Evolutionary conservation across 768 basidiomycete species (phyloP), one percentile per base, ranked within the genome.

Genomic region (Podaxis sp.): DNA sequence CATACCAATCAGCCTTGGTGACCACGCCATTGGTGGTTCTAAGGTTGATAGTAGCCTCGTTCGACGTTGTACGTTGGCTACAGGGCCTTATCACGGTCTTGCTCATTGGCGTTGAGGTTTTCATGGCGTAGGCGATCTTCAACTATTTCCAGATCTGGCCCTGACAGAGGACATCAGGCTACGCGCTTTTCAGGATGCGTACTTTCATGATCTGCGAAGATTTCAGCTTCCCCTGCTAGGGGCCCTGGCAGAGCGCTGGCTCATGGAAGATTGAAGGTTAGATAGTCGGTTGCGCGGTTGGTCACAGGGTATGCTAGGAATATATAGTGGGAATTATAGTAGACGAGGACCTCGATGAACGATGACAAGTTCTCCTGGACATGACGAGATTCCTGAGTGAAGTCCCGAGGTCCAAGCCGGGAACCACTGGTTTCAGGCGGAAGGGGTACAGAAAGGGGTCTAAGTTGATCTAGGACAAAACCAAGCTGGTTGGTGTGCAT

Each of bases 1-100:
- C 89, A 33, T 92, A 92, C 69, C 91, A 92, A 74, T 90, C 90
- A 11, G 90, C 88, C 3, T 77, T 93, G 12, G 72, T 90, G 47
- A 85, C 85, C 4, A 84, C 85, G 0, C 90, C 90, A 5, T 72
- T 90, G 9, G 67, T 90, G 37, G 52, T 85, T 25, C 64, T 88
- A 37, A 77, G 85, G 60, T 78, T 91, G 63, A 67, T 88, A 66
- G 76, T 79, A 38, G 80, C 85, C 22, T 68, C 88, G 6, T 69
- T 86, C 25, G 80, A 77, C 40, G 79, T 87, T 64, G 33, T 33
- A 9, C 8, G 8, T 33, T 33, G 33, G 33, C 8, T 33, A 33
- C 9, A 8, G 33, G 33, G 33, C 8, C 9, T 9, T 33, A 9
- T 33, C 2, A 33, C 33, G 33, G 33, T 33, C 33, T 1, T 33